Conservation (phyloP, 2,329 filamentous ascomycete genomes). For the Fusarium sp. region DNA sequence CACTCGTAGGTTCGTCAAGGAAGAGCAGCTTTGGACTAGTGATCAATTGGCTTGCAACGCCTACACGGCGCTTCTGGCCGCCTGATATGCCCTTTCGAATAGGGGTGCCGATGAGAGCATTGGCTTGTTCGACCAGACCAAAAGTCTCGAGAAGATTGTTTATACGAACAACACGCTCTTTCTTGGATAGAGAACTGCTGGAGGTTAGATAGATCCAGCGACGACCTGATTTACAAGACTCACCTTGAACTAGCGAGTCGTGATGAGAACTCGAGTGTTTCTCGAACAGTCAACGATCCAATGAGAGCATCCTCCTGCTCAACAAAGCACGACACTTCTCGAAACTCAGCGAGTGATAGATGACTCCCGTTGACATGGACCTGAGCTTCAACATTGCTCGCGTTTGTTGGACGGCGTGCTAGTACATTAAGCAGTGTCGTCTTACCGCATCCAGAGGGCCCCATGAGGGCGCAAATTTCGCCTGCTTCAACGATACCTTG, state of each 20-base stretch:
- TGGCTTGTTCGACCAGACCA: conserved; percentile 75
- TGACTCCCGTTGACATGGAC: conserved; percentile 70
- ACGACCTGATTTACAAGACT: conserved; percentile 1
- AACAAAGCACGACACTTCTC: conserved; percentile 78
- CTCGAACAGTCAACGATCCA: conserved; percentile 81
- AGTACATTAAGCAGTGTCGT: conserved; percentile 86
- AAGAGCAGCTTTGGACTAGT: conserved; percentile 85
- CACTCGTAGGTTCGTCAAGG: conserved; percentile 85
- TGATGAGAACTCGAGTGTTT: conserved; percentile 83
- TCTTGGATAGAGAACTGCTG: conserved; percentile 54
- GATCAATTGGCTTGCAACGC: conserved; percentile 83
- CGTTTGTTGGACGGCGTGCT: conserved; percentile 64
- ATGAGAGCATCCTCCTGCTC: conserved; percentile 90
- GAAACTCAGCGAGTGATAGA: conserved; percentile 67
- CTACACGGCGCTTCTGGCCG: conserved; percentile 84
- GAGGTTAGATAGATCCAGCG: background rate
- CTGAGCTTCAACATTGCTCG: conserved; percentile 55
- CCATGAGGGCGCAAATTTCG: conserved; percentile 84
- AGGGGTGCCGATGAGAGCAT: conserved; percentile 82
- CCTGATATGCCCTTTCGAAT: conserved; percentile 86
- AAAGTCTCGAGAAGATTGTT: conserved; percentile 76
- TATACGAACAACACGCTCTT: conserved; percentile 72
- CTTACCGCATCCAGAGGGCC: conserved; percentile 79
- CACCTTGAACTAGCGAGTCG: conserved; percentile 71
- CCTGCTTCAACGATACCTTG: conserved; percentile 75